These are phyloP conservation scores for Metarhizium sp. DNA, from an alignment of 2,329 filamentous ascomycete genomes.

Conservation along the genomic window DNA sequence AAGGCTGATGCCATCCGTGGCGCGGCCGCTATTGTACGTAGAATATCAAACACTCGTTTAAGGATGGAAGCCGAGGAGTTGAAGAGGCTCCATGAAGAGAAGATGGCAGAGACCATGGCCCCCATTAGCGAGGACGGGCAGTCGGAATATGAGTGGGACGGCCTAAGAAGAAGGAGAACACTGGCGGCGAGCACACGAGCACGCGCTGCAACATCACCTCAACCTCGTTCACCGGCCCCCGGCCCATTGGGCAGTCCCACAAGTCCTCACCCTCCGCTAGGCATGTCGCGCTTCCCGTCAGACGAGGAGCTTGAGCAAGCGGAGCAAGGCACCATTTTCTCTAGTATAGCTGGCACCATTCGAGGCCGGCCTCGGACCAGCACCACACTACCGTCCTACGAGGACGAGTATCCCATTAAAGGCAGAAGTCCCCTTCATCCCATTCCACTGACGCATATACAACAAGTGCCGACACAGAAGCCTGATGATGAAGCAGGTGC, in stretches of 20 bases:
- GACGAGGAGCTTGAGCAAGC: constrained; percentile 51
- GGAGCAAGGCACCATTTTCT: constrained; percentile 39
- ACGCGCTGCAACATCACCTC: constrained; percentile 17
- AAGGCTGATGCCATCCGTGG: constrained; percentile 95
- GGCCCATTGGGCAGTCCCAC: constrained; percentile 12
- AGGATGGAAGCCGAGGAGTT: constrained; percentile 75
- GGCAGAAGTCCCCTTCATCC: constrained; percentile 49
- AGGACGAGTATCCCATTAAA: constrained; percentile 30
- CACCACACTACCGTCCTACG: constrained; percentile 20
- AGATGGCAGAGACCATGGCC: constrained; percentile 57
- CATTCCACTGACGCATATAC: constrained; percentile 53
- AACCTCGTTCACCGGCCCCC: constrained; percentile 16
- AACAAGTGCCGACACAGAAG: constrained; percentile 38
- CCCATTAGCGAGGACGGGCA: constrained; percentile 70
- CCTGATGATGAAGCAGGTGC: constrained; percentile 30
- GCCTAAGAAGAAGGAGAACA: constrained; percentile 64
- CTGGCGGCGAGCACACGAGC: constrained; percentile 28
- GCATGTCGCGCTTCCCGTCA: constrained; percentile 73
- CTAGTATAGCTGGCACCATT: constrained; percentile 48
- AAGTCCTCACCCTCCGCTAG: constrained; percentile 39
- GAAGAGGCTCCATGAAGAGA: constrained; percentile 71
- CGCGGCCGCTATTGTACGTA: constrained; percentile 75
- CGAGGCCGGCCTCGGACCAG: constrained; percentile 24
- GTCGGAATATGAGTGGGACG: constrained; percentile 75
- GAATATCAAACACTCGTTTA: constrained; percentile 65